Percentiles rank a stretch among this genome's conserved stretches.
These are phyloP conservation scores for Gymnopilus dilepis DNA, from an alignment of 768 basidiomycete species.

Conservation along the genomic window DNA sequence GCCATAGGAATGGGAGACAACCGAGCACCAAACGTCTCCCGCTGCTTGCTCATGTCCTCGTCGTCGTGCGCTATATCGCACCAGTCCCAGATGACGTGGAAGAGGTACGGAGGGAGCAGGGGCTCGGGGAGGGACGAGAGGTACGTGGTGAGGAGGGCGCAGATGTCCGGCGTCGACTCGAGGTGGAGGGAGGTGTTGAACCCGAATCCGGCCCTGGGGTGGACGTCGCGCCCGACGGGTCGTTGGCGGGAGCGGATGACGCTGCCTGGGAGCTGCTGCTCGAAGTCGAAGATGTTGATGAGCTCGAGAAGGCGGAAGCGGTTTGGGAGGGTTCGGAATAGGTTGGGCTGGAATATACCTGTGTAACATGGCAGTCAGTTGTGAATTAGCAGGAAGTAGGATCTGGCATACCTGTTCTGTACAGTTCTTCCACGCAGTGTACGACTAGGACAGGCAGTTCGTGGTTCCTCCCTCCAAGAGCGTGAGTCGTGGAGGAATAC, in stretches of 20 bases:
- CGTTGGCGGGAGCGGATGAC: constrained; percentile 26
- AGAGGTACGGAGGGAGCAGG: constrained; percentile 37
- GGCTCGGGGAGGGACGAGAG: constrained; percentile 47
- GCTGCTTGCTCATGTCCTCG: constrained; percentile 13
- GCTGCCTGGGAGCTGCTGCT: constrained; percentile 27
- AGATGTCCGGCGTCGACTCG: constrained; percentile 45
- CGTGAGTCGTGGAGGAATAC: constrained; percentile 38
- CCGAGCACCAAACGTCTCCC: constrained; percentile 5
- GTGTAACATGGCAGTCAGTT: not conserved
- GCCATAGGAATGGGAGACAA: constrained; percentile 25
- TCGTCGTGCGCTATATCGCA: constrained; percentile 31
- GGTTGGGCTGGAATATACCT: constrained; percentile 40
- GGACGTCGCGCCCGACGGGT: not conserved
- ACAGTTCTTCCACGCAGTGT: constrained; percentile 47
- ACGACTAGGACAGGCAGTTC: constrained; percentile 46
- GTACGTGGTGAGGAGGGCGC: constrained; percentile 45
- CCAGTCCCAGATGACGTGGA: constrained; percentile 37
- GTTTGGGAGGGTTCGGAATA: constrained; percentile 41
- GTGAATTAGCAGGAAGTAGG: not conserved
- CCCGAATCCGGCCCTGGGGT: constrained; percentile 27
- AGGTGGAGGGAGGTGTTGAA: constrained; percentile 37
- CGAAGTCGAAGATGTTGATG: constrained; percentile 42
- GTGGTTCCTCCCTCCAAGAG: constrained; percentile 42
- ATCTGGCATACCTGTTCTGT: constrained; percentile 38
- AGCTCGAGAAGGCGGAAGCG: constrained; percentile 41